Base-by-base conservation (phyloP, 75 land plant genomes). In the Pinus taeda region DNA sequence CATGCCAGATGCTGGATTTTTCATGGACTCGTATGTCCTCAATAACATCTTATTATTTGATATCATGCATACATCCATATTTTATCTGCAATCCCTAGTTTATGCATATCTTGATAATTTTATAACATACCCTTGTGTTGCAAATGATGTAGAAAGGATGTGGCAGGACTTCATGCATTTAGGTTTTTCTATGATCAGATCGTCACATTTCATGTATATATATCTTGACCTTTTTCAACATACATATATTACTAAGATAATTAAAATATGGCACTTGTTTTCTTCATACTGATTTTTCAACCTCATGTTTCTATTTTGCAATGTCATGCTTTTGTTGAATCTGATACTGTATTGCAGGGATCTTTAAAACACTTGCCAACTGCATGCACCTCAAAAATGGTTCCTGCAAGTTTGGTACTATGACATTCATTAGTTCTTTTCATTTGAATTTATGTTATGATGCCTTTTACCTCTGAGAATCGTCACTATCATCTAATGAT, bases 1-100 rank as follows among this genome's bases (percentile, higher is more conserved):
- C 82, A 20, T 95, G 59, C 56, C 90, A 60, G 98, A 95, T 89
- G 98, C 93, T 76, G 98, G 93, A 24, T 95, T 77, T 74, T 95
- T 95, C 60, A 76, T 95, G 14, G 76, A 95, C 81, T 83, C 73
- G 96, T 95, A 82, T 66, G 84, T 60, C 26, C 33, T 37, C 60
- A 26, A 15, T 13, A 55, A 64, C 26, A 64, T 24, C 33, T 64
- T 64, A 11, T 64, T 64, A 11, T 11, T 15, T 64, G 22, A 17
- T 64, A 45, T 45, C 49, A 45, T 45, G 49, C 49, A 45, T 26
- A 26, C 6, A 8, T 6, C 26, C 6, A 29, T 33, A 42, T 71
- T n/a, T 26, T 37, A 7, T 45, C 49, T 45, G 8, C 0, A 45
- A 45, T 45, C 8, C 49, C 6, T 8, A 45, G 49, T 6, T 45